These are phyloP conservation scores for Solanum arcanum DNA, from an alignment of 257 asterid genomes.

Conservation along the genomic window DNA sequence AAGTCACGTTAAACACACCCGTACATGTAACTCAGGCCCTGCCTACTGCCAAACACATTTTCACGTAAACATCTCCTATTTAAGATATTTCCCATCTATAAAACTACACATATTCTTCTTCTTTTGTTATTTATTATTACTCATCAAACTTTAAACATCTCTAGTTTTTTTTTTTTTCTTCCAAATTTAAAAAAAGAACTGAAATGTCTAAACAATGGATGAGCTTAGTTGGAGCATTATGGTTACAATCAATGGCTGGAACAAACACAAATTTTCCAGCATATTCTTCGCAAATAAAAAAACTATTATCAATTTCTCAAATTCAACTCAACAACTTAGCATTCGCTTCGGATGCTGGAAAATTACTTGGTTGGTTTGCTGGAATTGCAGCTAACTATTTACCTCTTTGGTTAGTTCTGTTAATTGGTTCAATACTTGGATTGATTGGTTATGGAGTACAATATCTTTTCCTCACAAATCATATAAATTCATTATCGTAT, in stretches of 20 bases:
- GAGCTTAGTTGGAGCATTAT: slow-evolving; percentile 49
- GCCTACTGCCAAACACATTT: not conserved
- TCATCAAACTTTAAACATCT: not conserved
- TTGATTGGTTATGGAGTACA: slow-evolving; percentile 68
- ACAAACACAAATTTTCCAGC: slow-evolving; percentile 73
- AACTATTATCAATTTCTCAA: slow-evolving; percentile 46
- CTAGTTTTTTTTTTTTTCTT: not conserved
- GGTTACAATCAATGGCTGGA: slow-evolving; percentile 80
- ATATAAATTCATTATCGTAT: slow-evolving; percentile 20
- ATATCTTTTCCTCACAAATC: slow-evolving; percentile 34
- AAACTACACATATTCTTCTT: not conserved
- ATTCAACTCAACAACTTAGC: slow-evolving; percentile 69
- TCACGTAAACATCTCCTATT: not conserved
- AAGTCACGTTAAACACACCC: not conserved
- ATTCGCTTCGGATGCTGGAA: slow-evolving; percentile 80
- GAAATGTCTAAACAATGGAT: slow-evolving; percentile 63
- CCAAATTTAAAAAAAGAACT: not conserved
- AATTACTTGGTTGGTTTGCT: slow-evolving; percentile 65
- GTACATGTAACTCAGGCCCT: not conserved
- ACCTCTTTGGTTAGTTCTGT: slow-evolving; percentile 64
- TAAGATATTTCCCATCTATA: not conserved
- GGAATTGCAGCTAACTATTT: slow-evolving; percentile 52
- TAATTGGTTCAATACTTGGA: slow-evolving; percentile 56
- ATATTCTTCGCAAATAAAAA: slow-evolving; percentile 57
- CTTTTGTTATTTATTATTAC: not conserved